Evolutionary conservation across 352 stramenopile genomes (phyloP).

Genomic region (Pythium dissimile): DNA sequence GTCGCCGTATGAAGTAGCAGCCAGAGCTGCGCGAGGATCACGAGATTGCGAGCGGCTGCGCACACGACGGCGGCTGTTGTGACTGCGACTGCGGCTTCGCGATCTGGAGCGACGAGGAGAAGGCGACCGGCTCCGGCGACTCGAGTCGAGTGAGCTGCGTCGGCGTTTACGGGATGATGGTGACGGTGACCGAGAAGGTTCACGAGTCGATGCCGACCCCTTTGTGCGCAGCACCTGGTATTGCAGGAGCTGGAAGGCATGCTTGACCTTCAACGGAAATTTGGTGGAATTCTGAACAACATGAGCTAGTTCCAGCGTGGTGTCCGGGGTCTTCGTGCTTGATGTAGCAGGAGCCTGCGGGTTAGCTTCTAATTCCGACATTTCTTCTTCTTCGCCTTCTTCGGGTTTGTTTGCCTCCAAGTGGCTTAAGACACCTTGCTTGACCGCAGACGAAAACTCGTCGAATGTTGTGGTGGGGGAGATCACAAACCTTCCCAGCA

Average conservation of each 20-base stretch:
- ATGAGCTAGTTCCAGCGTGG: conserved; percentile 9
- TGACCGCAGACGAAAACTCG: conserved; percentile 32
- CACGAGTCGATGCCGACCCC: conserved; percentile 9
- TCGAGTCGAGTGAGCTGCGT: conserved; percentile 33
- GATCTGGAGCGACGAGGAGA: conserved; percentile 35
- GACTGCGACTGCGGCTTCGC: conserved; percentile 28
- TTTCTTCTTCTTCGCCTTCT: conserved; percentile 49
- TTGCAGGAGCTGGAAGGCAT: conserved; percentile 20
- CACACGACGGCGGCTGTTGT: conserved; percentile 25
- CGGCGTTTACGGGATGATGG: conserved; percentile 29
- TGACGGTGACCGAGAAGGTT: conserved; percentile 28
- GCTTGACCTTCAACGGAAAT: conserved; percentile 15
- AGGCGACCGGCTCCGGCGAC: conserved; percentile 21
- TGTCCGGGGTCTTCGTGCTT: no score
- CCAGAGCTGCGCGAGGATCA: conserved; percentile 10
- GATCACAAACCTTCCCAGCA: conserved; percentile 32
- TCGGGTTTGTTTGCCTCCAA: conserved; percentile 53
- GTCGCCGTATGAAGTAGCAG: conserved; percentile 11
- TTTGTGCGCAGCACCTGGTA: conserved; percentile 7
- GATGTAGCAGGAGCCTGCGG: conserved; percentile 6
- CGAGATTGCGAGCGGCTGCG: conserved; percentile 13
- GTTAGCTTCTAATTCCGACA: neutral
- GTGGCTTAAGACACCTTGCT: conserved; percentile 25
- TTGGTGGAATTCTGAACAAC: neutral
- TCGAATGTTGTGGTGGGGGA: conserved; percentile 33